Evolutionary conservation across 2,329 filamentous ascomycete species (phyloP).

Genomic region (Calonectria hongkongensis): DNA sequence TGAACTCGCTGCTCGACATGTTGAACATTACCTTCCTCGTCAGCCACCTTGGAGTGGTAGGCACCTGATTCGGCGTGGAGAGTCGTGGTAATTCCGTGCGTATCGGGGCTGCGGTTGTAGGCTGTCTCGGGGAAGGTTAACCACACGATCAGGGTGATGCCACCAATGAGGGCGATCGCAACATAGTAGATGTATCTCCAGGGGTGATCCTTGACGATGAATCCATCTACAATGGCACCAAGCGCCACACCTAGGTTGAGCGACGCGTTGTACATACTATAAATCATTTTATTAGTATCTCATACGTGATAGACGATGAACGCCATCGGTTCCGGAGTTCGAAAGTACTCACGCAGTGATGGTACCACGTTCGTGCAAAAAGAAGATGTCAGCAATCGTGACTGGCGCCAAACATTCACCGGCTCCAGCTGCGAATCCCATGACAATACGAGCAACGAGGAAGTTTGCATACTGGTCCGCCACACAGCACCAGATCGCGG

Average conservation of each 20-base stretch:
- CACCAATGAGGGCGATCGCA: slow-evolving; percentile 66
- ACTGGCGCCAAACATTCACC: slow-evolving; percentile 61
- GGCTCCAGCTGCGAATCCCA: slow-evolving; percentile 43
- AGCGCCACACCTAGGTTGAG: slow-evolving; percentile 63
- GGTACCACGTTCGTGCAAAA: slow-evolving; percentile 70
- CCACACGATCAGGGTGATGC: slow-evolving; percentile 65
- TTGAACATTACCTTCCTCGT: slow-evolving; percentile 33
- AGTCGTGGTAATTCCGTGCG: slow-evolving; percentile 33
- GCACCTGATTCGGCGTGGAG: slow-evolving; percentile 32
- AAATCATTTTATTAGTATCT: background rate
- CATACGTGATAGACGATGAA: background rate
- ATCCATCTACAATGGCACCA: slow-evolving; percentile 63
- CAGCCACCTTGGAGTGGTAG: slow-evolving; percentile 33
- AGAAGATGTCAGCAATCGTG: slow-evolving; percentile 72
- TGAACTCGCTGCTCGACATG: slow-evolving; percentile 28
- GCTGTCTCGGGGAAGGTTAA: slow-evolving; percentile 73
- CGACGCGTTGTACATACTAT: slow-evolving; percentile 60
- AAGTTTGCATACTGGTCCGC: slow-evolving; percentile 40
- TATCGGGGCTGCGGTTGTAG: slow-evolving; percentile 59
- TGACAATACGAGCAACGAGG: slow-evolving; percentile 41
- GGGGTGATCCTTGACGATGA: slow-evolving; percentile 66
- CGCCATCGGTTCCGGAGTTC: background rate
- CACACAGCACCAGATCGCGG: slow-evolving; percentile 39
- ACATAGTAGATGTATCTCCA: slow-evolving; percentile 72
- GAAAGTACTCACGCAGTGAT: slow-evolving; percentile 65